Base-by-base conservation (phyloP, 768 basidiomycete species). In the Mycena olivaceomarginata region DNA sequence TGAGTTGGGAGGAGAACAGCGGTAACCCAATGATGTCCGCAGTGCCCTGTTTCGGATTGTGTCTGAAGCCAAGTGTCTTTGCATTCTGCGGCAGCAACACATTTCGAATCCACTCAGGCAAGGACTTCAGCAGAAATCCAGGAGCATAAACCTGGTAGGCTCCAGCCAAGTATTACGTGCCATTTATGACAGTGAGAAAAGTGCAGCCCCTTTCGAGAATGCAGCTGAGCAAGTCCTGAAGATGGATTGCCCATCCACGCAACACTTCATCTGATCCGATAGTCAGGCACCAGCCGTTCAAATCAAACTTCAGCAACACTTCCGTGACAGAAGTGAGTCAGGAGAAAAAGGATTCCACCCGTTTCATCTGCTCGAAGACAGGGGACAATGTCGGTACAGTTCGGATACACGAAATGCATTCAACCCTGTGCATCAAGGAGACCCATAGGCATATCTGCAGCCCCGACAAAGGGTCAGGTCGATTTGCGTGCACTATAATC, bases 251-350 rank as follows among this genome's bases (percentile, higher is more conserved):
- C 72, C 72, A 72, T 18, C 64, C 16, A 11, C 11, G 45, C 31
- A 72, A 41, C 15, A 7, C 31, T 22, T 39, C 53, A 37, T 66
- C 63, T 7, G 16, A 1, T 5, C 63, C 64, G 0, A 0, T 9
- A 16, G 71, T 4, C 10, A 66, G 41, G 41, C 63, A 65, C 7
- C 22, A 0, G 22, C 46, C 22, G 1, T 13, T 45, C 4, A 2
- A 6, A 46, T 40, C 48, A 8, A 72, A 18, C 0, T 20, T 15
- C 37, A 72, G 37, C 3, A 18, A 0, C 20, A 72, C 64, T 15
- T 43, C 46, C 39, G 59, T 45, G 5, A 72, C 56, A 20, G 64
- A 65, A n/a, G 72, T 37, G 16, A 72, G 53, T 9, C 72, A 51
- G 3, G 72, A 57, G 18, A 72, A 45, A 51, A 72, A 66, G 2